Percentiles rank a stretch among this genome's conserved stretches.
These are phyloP conservation scores for Thelonectria blattea DNA, from an alignment of 2,329 filamentous ascomycete species.

Conservation along the genomic window DNA sequence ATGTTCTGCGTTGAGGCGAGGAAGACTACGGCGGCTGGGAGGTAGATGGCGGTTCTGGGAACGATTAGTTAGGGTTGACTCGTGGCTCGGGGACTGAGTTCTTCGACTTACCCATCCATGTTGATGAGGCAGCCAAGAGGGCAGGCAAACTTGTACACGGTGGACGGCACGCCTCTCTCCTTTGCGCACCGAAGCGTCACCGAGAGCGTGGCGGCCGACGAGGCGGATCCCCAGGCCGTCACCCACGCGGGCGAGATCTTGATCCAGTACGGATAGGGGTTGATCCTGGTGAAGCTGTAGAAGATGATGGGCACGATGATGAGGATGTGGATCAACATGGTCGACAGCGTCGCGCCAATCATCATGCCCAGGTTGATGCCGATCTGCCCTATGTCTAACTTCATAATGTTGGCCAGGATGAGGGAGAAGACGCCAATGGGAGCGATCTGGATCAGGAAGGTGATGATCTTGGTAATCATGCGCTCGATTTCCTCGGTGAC, in stretches of 20 bases:
- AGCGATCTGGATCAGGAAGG: constrained; percentile 54
- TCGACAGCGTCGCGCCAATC: constrained; percentile 53
- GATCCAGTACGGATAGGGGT: constrained; percentile 56
- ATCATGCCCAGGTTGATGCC: constrained; percentile 57
- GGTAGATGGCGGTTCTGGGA: constrained; percentile 58
- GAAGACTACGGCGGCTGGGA: constrained; percentile 59
- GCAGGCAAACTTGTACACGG: constrained; percentile 52
- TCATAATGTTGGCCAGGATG: constrained; percentile 58
- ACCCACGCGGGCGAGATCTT: constrained; percentile 58
- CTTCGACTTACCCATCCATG: constrained; percentile 52
- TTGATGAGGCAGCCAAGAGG: constrained; percentile 57
- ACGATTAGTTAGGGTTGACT: constrained; percentile 19
- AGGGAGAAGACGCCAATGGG: constrained; percentile 61
- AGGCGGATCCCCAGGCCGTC: constrained; percentile 61
- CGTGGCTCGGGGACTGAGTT: neutral
- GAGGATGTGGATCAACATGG: constrained; percentile 55
- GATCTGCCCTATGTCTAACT: constrained; percentile 53
- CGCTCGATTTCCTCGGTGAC: constrained; percentile 54
- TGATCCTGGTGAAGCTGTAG: constrained; percentile 49
- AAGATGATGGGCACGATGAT: constrained; percentile 53
- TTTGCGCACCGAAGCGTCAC: constrained; percentile 53
- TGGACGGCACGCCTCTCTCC: constrained; percentile 49
- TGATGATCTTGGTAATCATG: constrained; percentile 54
- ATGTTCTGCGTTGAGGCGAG: constrained; percentile 57
- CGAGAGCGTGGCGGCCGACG: constrained; percentile 58